Conservation (phyloP, 2,329 filamentous ascomycete genomes). For the Tympanopsis confertula region DNA sequence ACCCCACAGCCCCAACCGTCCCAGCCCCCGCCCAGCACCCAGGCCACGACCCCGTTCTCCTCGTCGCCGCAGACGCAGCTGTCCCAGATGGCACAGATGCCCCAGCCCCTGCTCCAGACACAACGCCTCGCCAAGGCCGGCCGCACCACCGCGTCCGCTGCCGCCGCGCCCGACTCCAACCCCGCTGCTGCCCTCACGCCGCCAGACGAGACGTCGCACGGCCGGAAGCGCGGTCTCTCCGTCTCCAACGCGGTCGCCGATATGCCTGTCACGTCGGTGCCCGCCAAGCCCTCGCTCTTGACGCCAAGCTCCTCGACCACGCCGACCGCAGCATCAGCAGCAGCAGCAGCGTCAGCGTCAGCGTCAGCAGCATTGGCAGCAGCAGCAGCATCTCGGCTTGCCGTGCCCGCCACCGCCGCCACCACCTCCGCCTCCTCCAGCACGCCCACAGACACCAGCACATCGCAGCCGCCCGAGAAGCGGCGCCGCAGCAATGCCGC, state of each 20-base stretch:
- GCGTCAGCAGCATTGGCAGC: conserved; percentile 4
- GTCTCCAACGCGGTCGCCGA: too few relatives aligned
- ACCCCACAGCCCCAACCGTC: not conserved
- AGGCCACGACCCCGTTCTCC: conserved; percentile 21
- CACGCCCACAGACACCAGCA: conserved; percentile 8
- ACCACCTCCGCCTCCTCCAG: conserved; percentile 7
- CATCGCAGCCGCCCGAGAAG: not conserved
- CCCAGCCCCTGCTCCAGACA: too few relatives aligned
- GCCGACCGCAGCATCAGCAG: conserved; percentile 1
- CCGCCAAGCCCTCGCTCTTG: too few relatives aligned
- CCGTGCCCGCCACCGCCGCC: conserved; percentile 23
- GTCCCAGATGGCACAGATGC: too few relatives aligned
- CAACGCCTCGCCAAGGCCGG: not conserved
- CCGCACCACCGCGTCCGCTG: conserved; percentile 20
- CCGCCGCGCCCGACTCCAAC: conserved; percentile 23
- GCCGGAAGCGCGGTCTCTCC: too few relatives aligned
- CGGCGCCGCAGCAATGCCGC: too few relatives aligned
- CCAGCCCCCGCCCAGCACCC: conserved; percentile 3
- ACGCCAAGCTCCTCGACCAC: conserved; percentile 1
- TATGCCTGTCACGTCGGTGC: too few relatives aligned
- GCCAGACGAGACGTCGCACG: conserved; percentile 35
- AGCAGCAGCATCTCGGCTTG: conserved; percentile 14
- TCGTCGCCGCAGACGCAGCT: conserved; percentile 18
- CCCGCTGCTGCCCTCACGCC: conserved; percentile 38
- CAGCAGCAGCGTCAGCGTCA: not conserved